Conservation (phyloP, 108 stramenopile genomes). For the Nitzschia inconspicua region DNA sequence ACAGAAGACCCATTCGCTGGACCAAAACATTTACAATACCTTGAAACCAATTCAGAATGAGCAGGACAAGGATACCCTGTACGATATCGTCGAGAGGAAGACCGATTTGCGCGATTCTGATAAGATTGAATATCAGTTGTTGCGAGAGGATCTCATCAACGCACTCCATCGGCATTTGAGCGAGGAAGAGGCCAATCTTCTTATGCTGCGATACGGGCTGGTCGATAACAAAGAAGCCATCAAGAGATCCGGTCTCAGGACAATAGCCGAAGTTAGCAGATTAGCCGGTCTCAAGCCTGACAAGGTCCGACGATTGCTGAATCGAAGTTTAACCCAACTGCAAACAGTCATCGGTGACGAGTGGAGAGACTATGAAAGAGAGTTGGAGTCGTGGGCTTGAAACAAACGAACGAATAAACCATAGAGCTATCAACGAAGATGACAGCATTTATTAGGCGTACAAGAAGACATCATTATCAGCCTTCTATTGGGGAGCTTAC, state of each 20-base stretch:
- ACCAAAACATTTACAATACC: constrained; percentile 49
- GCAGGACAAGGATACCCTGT: constrained; percentile 44
- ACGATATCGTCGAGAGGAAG: constrained; percentile 48
- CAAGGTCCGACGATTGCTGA: constrained; percentile 74
- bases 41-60: constrained; percentile 39
- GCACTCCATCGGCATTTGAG: constrained; percentile 51
- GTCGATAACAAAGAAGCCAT: constrained; percentile 45
- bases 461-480: too few relatives aligned
- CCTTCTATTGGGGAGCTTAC: too few relatives aligned
- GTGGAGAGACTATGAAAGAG: constrained; percentile 64
- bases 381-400: too few relatives aligned
- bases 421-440: too few relatives aligned
- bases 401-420: too few relatives aligned
- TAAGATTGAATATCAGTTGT: constrained; percentile 37
- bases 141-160: constrained; percentile 67
- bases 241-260: constrained; percentile 44
- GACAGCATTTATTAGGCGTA: too few relatives aligned
- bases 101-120: constrained; percentile 38
- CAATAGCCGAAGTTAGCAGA: constrained; percentile 74
- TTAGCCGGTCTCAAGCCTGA: constrained; percentile 74
- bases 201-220: constrained; percentile 69
- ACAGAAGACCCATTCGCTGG: constrained; percentile 65
- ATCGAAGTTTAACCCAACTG: constrained; percentile 60
- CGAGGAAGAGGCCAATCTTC: constrained; percentile 54
- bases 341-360: constrained; percentile 51